phyloP scores from a whole-genome alignment of 2,329 filamentous ascomycete species.

The Byssothecium circinans region DNA sequence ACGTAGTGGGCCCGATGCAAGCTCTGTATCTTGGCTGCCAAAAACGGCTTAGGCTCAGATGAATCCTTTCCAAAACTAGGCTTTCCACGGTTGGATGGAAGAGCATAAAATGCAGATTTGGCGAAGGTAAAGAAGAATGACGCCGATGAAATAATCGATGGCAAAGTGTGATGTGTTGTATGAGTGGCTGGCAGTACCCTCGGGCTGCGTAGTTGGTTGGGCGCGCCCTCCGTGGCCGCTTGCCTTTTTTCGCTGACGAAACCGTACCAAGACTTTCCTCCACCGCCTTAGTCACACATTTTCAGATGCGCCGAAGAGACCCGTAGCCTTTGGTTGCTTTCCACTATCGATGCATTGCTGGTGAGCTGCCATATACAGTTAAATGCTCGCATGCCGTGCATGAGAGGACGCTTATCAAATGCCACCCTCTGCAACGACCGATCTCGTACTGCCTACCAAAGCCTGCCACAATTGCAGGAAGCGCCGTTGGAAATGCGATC shows the following conservation, averaged over 20 bases:
- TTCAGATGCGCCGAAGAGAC: background rate
- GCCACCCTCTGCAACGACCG: conserved; percentile 13
- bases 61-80: background rate
- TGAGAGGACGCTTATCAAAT: conserved; percentile 30
- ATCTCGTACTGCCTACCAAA: conserved; percentile 38
- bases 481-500: conserved; percentile 63
- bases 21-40: conserved; percentile 30
- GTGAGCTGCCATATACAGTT: conserved; percentile 21
- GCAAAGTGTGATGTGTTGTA: too few species aligned
- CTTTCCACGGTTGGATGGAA: too few species aligned
- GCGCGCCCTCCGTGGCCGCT: conserved; percentile 15
- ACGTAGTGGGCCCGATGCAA: conserved; percentile 21
- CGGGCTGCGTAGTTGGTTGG: conserved; percentile 17
- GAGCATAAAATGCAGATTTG: too few species aligned
- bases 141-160: too few species aligned
- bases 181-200: too few species aligned
- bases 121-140: too few species aligned
- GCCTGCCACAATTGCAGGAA: conserved; percentile 65
- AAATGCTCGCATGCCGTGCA: conserved; percentile 32
- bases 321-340: conserved; percentile 9
- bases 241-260: background rate
- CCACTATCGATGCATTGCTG: conserved; percentile 14
- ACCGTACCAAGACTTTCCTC: background rate
- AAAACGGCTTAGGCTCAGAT: conserved; percentile 6
- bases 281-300: conserved; percentile 2